Evolutionary conservation across 2,329 filamentous ascomycete species (phyloP).

Genomic region (Fusarium bulbicola): DNA sequence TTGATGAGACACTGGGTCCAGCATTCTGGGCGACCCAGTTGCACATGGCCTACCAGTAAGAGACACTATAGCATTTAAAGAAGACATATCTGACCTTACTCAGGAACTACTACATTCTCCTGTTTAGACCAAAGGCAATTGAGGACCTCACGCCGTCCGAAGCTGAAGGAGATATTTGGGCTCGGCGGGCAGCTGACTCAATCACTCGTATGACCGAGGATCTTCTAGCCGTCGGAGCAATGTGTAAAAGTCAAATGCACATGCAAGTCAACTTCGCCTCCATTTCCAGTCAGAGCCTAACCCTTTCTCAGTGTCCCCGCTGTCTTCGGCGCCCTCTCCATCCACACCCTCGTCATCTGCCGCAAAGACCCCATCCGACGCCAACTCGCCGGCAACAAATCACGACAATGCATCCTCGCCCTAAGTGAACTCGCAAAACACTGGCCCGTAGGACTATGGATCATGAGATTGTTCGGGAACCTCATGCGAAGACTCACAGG

Average conservation of each 20-base stretch:
- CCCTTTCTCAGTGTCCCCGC: neutral
- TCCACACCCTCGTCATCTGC: constrained; percentile 32
- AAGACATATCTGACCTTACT: rapidly evolving
- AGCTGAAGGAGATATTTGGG: constrained; percentile 1
- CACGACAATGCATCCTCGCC: constrained; percentile 35
- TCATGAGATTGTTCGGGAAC: constrained; percentile 29
- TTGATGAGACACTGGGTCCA: constrained; percentile 10
- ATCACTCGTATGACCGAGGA: constrained; percentile 34
- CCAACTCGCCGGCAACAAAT: constrained; percentile 35
- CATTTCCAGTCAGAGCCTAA: neutral
- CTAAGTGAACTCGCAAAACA: constrained; percentile 26
- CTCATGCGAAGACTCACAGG: constrained; percentile 26
- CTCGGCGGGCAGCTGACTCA: constrained; percentile 20
- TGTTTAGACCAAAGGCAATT: constrained; percentile 16
- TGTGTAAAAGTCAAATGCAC: constrained; percentile 26
- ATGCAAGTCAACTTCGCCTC: neutral
- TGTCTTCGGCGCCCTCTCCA: constrained; percentile 30
- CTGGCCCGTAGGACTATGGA: constrained; percentile 35
- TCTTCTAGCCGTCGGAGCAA: constrained; percentile 8
- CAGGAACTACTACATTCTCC: constrained; percentile 25
- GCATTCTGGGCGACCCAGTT: constrained; percentile 29
- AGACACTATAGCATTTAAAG: rapidly evolving
- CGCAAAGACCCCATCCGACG: constrained; percentile 20
- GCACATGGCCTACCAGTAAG: constrained; percentile 33
- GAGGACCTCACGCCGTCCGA: neutral